phyloP scores from a whole-genome alignment of 805 yeast genomes.

The Sugiyamaella smithiae region DNA sequence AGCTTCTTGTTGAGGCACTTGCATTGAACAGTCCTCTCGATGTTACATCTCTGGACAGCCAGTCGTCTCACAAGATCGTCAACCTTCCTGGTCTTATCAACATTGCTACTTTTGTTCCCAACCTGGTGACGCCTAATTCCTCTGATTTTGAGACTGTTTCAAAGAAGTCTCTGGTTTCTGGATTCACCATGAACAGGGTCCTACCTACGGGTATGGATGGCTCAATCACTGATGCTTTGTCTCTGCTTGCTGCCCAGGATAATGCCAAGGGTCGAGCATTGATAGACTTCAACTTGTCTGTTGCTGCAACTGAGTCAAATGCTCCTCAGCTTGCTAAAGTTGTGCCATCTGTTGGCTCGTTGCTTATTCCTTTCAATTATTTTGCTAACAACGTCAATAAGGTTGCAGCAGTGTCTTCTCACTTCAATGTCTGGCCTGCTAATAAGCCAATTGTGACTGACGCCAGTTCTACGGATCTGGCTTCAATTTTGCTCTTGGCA shows the following conservation, averaged over 20 bases:
- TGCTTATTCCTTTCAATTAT: slow-evolving; percentile 78
- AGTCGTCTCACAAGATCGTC: slow-evolving; percentile 81
- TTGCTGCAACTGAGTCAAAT: slow-evolving; percentile 78
- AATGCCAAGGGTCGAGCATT: slow-evolving; percentile 51
- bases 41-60: slow-evolving; percentile 77
- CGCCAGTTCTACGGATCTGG: slow-evolving; percentile 87
- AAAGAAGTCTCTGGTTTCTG: slow-evolving; percentile 71
- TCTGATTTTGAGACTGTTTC: slow-evolving; percentile 61
- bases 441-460: slow-evolving; percentile 85
- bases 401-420: slow-evolving; percentile 75
- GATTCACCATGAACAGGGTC: slow-evolving; percentile 82
- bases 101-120: slow-evolving; percentile 74
- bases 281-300: slow-evolving; percentile 79
- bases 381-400: slow-evolving; percentile 54
- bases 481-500: slow-evolving; percentile 87
- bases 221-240: slow-evolving; percentile 59
- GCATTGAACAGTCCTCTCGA: slow-evolving; percentile 57
- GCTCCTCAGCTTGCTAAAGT: slow-evolving; percentile 59
- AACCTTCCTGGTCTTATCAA: slow-evolving; percentile 85
- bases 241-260: slow-evolving; percentile 63
- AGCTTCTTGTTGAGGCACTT: slow-evolving; percentile 90
- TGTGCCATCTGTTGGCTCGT: slow-evolving; percentile 66
- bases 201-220: slow-evolving; percentile 70
- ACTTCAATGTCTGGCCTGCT: slow-evolving; percentile 80
- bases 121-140: slow-evolving; percentile 46